These are phyloP conservation scores for Ophiostoma ulmi DNA, from an alignment of 2,329 filamentous ascomycete genomes.

Conservation along the genomic window DNA sequence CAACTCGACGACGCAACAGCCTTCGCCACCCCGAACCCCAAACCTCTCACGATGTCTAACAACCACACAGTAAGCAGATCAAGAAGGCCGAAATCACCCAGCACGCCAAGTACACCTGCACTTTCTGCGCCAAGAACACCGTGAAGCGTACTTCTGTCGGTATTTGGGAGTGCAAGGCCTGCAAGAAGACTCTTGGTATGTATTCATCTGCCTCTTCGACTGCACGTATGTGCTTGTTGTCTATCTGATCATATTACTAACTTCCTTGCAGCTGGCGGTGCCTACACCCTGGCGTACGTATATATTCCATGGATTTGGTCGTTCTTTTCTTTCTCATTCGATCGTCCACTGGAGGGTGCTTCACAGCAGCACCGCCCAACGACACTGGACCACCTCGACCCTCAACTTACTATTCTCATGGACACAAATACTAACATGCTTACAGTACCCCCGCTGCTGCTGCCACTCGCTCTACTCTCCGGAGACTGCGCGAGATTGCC, in stretches of 20 bases:
- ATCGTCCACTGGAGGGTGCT: neutral
- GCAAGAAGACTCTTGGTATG: constrained; percentile 77
- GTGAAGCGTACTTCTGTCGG: constrained; percentile 63
- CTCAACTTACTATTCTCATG: neutral
- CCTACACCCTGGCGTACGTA: constrained; percentile 94
- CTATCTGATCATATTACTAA: constrained; percentile 18
- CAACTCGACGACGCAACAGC: neutral
- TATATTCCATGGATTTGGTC: neutral
- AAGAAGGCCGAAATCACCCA: constrained; percentile 99
- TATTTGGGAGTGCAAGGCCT: constrained; percentile 90
- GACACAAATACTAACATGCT: constrained; percentile 16
- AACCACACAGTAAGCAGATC: constrained; percentile 71
- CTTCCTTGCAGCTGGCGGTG: constrained; percentile 59
- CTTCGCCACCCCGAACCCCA: neutral
- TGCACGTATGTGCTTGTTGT: neutral
- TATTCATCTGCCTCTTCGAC: neutral
- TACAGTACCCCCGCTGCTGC: constrained; percentile 82
- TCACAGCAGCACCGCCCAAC: neutral
- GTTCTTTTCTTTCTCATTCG: no score
- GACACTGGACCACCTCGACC: neutral
- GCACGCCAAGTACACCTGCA: constrained; percentile 92
- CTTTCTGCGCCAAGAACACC: constrained; percentile 96
- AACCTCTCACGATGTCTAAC: constrained; percentile 20
- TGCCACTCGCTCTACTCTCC: constrained; percentile 91
- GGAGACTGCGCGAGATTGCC: constrained; percentile 93